Conservation (phyloP, 208 protist genomes). For the Tritrichomonas foetus region DNA sequence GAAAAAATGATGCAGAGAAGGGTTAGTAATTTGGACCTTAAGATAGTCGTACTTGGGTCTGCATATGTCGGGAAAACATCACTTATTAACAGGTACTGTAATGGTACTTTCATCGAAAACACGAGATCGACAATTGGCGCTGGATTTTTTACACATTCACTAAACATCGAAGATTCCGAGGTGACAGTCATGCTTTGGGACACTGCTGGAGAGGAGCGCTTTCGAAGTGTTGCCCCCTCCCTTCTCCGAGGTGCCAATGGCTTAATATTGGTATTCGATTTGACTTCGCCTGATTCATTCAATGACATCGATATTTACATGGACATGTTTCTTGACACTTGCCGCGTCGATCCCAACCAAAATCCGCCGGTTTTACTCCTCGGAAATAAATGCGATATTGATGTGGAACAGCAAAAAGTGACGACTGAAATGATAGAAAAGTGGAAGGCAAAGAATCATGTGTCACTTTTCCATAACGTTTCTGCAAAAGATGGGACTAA, state of each 20-base stretch:
- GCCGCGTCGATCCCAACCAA: not conserved
- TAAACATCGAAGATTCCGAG: not conserved
- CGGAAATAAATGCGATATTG: conserved; percentile 24
- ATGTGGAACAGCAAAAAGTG: not conserved
- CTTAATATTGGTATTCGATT: not conserved
- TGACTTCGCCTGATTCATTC: not conserved
- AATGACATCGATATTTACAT: conserved; percentile 18
- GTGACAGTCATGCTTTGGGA: conserved; percentile 31
- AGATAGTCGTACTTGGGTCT: not conserved
- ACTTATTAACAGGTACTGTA: conserved; percentile 10
- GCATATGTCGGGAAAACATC: conserved; percentile 11
- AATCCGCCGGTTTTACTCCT: not conserved
- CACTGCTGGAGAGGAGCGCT: conserved; percentile 19
- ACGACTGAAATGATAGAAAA: not conserved
- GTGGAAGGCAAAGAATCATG: not conserved
- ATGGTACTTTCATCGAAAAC: conserved; percentile 16
- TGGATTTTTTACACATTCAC: conserved; percentile 22
- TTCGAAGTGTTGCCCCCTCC: conserved; percentile 7
- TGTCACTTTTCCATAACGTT: not conserved
- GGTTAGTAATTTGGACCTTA: not conserved
- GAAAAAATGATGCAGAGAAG: not conserved
- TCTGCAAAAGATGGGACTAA: conserved; percentile 26
- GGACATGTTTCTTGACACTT: conserved; percentile 19
- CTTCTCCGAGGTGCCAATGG: not conserved
- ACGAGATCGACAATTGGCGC: conserved; percentile 26